Evolutionary conservation across 2,329 filamentous ascomycete genomes (phyloP).

Genomic region (Trichoderma sp.): DNA sequence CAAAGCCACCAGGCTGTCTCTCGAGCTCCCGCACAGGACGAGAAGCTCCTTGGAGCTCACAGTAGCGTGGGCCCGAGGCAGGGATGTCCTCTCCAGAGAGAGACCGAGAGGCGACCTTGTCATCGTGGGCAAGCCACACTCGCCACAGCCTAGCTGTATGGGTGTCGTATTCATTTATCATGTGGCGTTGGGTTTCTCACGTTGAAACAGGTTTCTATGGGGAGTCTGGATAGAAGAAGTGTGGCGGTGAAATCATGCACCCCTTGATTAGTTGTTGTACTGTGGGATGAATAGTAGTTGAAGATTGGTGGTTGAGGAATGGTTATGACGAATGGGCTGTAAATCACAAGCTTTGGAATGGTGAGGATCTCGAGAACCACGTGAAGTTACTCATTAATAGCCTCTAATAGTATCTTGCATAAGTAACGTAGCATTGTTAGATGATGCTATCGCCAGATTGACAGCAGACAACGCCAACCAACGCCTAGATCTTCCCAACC

Average conservation of each 20-base stretch:
- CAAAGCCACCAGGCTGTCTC: neutral
- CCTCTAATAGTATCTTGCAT: neutral
- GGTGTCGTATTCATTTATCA: constrained; percentile 16
- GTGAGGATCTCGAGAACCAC: neutral
- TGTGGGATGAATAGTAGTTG: neutral
- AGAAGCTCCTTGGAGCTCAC: neutral
- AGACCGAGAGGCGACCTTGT: constrained; percentile 1
- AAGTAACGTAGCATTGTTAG: neutral
- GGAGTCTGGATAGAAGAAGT: neutral
- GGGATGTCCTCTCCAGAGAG: neutral
- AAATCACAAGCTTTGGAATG: neutral
- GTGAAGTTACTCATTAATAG: neutral
- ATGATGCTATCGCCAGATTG: constrained; percentile 10
- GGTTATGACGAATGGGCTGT: neutral
- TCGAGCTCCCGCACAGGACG: neutral
- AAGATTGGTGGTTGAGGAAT: neutral
- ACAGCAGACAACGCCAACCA: neutral
- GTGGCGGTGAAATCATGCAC: constrained; percentile 5
- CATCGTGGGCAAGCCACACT: constrained; percentile 2
- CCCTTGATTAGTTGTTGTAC: neutral
- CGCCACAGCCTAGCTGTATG: constrained; percentile 4
- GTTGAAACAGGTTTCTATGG: constrained; percentile 6
- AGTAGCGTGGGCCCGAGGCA: neutral
- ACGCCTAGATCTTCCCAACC: neutral
- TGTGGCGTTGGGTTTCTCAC: neutral